Base-by-base conservation (phyloP, 768 basidiomycete genomes). In the Royoungia palumana region DNA sequence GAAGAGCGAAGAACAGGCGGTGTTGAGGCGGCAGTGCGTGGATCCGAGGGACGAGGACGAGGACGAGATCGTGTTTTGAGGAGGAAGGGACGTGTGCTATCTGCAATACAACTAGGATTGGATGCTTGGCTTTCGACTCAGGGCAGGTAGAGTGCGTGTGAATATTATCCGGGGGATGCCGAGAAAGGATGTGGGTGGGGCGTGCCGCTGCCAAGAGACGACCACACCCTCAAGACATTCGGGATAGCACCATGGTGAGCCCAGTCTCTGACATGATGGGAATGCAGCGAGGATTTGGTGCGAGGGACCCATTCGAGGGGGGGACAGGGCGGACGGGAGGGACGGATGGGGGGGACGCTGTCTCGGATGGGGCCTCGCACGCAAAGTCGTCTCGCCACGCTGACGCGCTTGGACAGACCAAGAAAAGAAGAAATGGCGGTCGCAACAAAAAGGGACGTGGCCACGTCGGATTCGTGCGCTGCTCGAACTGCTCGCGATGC, bases 371-470 rank as follows among this genome's bases (percentile, higher is more conserved):
- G 24, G 25, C 6, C 28, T 28, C 3, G 10, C 28, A 28, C 11
- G 28, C 28, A 28, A 28, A 27, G 25, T 10, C 25, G 7, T 24
- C 24, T 8, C 25, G 25, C 37, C 43, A 21, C 48, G 53, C 47
- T 48, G 11, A 14, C 34, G 13, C 24, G 12, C 2, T 19, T 12
- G 35, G 58, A 47, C 69, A 95, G 94, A 97, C 94, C 62, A 95
- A 94, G 81, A 96, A 97, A 80, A 87, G 94, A 91, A 87, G 94
- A 89, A 93, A 90, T 81, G 87, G 87, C 69, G 96, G 95, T 61
- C 93, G 96, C 65, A 97, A 96, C 93, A 96, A 97, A 82, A 91
- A 94, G 71, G 93, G 94, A 65, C 93, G 96, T 67, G 96, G 95
- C 71, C 94, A 96, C 74, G 90, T 93, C 71, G 80, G 72, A 56